phyloP scores from a whole-genome alignment of 768 basidiomycete species.

The Boletus insuetus region DNA sequence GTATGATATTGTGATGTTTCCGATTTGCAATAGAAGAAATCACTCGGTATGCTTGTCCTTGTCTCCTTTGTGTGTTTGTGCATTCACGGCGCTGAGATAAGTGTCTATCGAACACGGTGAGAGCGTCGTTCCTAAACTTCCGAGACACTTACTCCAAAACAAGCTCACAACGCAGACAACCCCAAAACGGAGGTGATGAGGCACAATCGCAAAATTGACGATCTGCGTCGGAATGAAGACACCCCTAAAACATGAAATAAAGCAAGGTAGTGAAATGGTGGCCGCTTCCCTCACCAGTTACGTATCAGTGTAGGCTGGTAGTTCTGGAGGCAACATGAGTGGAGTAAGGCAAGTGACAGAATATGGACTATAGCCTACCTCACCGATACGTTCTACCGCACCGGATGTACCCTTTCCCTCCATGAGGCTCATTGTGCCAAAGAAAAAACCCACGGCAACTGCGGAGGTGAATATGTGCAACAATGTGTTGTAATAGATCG shows the following conservation, averaged over 20 bases:
- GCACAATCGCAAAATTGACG: constrained; percentile 76
- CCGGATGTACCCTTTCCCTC: constrained; percentile 65
- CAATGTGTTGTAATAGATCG: constrained; percentile 5
- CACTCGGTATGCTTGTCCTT: background rate
- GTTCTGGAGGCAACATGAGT: constrained; percentile 39
- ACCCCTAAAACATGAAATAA: constrained; percentile 39
- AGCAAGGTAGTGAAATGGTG: background rate
- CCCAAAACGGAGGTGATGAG: constrained; percentile 73
- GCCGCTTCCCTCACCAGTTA: constrained; percentile 55
- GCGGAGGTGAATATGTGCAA: constrained; percentile 1
- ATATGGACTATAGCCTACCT: constrained; percentile 21
- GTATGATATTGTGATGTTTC: background rate
- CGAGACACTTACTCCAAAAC: constrained; percentile 68
- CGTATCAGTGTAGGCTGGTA: constrained; percentile 73
- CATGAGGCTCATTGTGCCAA: constrained; percentile 74
- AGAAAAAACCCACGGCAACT: constrained; percentile 54
- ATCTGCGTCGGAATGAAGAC: constrained; percentile 77
- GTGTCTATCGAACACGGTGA: constrained; percentile 42
- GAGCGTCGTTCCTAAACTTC: background rate
- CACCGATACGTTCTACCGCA: constrained; percentile 47
- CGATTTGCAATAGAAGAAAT: background rate
- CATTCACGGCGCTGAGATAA: constrained; percentile 59
- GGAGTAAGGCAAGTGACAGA: background rate
- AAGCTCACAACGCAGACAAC: constrained; percentile 74
- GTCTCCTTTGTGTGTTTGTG: constrained; percentile 17